Percentiles rank a stretch among this genome's conserved stretches.
These are phyloP conservation scores for Kodamaea hsintzibuensis DNA, from an alignment of 805 yeast genomes.

Conservation along the genomic window DNA sequence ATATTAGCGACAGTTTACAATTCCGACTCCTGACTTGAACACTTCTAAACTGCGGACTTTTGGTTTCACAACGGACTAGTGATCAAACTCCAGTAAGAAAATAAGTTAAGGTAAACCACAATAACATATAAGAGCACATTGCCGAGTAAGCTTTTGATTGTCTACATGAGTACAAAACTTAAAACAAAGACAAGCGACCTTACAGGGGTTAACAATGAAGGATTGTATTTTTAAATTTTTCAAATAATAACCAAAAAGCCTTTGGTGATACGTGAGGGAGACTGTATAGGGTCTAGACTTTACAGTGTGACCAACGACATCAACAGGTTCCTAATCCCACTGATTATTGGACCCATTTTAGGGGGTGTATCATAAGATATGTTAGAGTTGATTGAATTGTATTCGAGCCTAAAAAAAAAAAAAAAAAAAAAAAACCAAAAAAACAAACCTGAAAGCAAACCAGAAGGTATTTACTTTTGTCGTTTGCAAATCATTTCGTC, in stretches of 20 bases:
- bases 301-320: neutral
- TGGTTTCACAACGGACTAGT: neutral
- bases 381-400: too few species aligned
- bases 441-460: too few species aligned
- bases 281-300: neutral
- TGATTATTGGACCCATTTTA: too few species aligned
- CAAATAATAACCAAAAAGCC: neutral
- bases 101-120: neutral
- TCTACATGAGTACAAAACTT: neutral
- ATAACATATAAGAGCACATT: neutral
- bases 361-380: too few species aligned
- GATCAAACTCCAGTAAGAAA: neutral
- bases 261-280: neutral
- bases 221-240: neutral
- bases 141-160: slow-evolving; percentile 3
- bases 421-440: too few species aligned
- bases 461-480: too few species aligned
- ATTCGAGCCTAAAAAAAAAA: too few species aligned
- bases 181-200: slow-evolving; percentile 1
- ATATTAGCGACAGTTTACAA: neutral
- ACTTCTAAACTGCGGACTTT: slow-evolving; percentile 1
- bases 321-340: neutral
- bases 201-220: slow-evolving; percentile 1
- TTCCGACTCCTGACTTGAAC: neutral
- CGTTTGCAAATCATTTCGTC: too few species aligned